Conservation (phyloP, 306 rosid genomes). For the Rubus idaeus region DNA sequence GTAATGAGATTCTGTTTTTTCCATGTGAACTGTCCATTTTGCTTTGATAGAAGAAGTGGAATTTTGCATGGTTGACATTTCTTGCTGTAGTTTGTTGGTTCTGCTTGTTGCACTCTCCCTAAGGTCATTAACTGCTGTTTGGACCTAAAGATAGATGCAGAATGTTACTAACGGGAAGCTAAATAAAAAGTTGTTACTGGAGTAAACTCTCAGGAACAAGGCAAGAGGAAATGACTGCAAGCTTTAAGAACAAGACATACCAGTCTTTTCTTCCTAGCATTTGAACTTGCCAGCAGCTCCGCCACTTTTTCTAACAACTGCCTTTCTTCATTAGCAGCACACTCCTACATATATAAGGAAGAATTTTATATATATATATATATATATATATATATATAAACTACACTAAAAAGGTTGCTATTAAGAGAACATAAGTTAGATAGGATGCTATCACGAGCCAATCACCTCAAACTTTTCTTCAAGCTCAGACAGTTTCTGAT, state of each 20-base stretch:
- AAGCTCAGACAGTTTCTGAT: slow-evolving; percentile 73
- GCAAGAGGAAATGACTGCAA: neutral
- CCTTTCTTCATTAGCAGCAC: slow-evolving; percentile 90
- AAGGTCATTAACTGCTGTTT: slow-evolving; percentile 82
- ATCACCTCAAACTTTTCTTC: slow-evolving; percentile 96
- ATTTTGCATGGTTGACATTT: slow-evolving; percentile 86
- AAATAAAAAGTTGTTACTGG: neutral
- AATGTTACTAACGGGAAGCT: neutral
- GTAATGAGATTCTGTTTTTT: slow-evolving; percentile 77
- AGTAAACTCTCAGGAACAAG: neutral
- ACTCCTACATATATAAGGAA: slow-evolving; percentile 52
- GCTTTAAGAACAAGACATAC: slow-evolving; percentile 38
- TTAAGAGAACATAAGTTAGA: slow-evolving; percentile 17
- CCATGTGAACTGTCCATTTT: slow-evolving; percentile 85
- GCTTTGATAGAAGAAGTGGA: slow-evolving; percentile 74
- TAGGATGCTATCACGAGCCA: slow-evolving; percentile 13
- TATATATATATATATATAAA: slow-evolving; percentile 8
- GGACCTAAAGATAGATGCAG: slow-evolving; percentile 54
- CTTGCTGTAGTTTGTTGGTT: slow-evolving; percentile 69
- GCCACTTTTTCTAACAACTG: slow-evolving; percentile 90
- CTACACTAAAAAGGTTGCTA: neutral
- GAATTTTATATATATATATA: neutral
- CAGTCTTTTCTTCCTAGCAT: slow-evolving; percentile 88
- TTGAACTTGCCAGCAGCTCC: slow-evolving; percentile 89
- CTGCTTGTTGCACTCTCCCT: slow-evolving; percentile 88